phyloP scores from a whole-genome alignment of 2,329 filamentous ascomycete species.

The Leptographium radiaticola region DNA sequence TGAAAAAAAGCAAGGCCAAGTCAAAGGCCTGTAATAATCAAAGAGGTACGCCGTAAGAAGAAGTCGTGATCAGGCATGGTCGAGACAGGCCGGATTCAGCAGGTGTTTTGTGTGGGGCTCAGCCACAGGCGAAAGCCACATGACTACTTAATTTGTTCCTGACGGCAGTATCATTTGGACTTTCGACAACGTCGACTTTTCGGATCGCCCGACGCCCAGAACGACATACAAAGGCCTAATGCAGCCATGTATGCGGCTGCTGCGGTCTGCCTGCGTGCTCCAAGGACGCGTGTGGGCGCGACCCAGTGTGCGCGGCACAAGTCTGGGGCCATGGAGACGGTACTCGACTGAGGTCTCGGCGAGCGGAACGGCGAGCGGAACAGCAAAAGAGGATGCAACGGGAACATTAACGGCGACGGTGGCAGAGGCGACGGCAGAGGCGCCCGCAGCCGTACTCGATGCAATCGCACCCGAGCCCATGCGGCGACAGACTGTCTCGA shows the following conservation, averaged over 20 bases:
- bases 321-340: too few species aligned
- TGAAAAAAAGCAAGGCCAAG: neutral
- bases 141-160: too few species aligned
- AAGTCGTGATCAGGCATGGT: too few species aligned
- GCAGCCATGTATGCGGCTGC: constrained; percentile 21
- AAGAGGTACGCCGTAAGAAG: too few species aligned
- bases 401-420: neutral
- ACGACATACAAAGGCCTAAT: constrained; percentile 12
- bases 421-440: neutral
- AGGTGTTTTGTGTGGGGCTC: neutral
- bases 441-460: neutral
- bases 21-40: neutral
- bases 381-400: neutral
- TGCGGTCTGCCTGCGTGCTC: constrained; percentile 11
- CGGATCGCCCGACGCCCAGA: constrained; percentile 6
- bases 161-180: too few species aligned
- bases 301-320: neutral
- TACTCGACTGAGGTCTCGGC: too few species aligned
- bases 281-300: neutral
- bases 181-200: neutral
- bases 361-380: too few species aligned
- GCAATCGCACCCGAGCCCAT: neutral
- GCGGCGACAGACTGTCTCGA: constrained; percentile 1
- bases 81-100: neutral
- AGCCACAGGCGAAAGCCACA: too few species aligned